A percentile compares a stretch with the other conserved stretches of the same genome.
These are phyloP conservation scores for Cyclocybe cylindracea DNA, from an alignment of 768 basidiomycete species.

Conservation along the genomic window DNA sequence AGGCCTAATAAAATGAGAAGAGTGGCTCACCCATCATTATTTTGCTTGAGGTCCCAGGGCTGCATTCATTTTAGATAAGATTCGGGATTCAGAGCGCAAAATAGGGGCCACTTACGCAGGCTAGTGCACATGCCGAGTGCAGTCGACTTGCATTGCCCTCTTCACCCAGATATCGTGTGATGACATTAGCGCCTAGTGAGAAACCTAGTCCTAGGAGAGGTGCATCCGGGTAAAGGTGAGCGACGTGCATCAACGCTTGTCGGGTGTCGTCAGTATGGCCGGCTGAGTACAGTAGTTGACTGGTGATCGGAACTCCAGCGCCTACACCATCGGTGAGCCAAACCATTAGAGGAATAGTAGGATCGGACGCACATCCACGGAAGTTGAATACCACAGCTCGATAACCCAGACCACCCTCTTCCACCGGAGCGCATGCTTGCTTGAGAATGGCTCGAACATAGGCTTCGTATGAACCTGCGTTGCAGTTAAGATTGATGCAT, in stretches of 20 bases:
- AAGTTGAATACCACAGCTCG: conserved; percentile 91
- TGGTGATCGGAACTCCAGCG: conserved; percentile 83
- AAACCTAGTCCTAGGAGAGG: conserved; percentile 88
- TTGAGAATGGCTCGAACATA: conserved; percentile 85
- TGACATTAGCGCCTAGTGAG: conserved; percentile 90
- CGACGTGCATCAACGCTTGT: conserved; percentile 75
- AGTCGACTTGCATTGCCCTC: conserved; percentile 69
- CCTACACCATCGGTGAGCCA: conserved; percentile 42
- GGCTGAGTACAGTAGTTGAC: conserved; percentile 82
- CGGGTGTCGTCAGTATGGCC: conserved; percentile 90
- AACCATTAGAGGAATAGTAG: conserved; percentile 8
- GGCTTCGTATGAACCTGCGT: conserved; percentile 80
- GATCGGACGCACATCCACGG: conserved; percentile 72
- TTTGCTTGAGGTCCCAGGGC: conserved; percentile 57
- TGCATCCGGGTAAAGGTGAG: conserved; percentile 71
- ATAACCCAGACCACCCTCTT: conserved; percentile 87
- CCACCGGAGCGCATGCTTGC: conserved; percentile 67
- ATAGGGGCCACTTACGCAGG: conserved; percentile 56
- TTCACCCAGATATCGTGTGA: conserved; percentile 88
- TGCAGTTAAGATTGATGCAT: conserved; percentile 8
- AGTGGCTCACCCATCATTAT: conserved; percentile 45
- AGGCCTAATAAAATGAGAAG: background rate
- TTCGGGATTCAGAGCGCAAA: too few species aligned
- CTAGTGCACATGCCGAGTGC: conserved; percentile 66
- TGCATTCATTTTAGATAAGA: conserved; percentile 20